phyloP scores from a whole-genome alignment of 805 yeast genomes.

The Teunomyces tritomae region DNA sequence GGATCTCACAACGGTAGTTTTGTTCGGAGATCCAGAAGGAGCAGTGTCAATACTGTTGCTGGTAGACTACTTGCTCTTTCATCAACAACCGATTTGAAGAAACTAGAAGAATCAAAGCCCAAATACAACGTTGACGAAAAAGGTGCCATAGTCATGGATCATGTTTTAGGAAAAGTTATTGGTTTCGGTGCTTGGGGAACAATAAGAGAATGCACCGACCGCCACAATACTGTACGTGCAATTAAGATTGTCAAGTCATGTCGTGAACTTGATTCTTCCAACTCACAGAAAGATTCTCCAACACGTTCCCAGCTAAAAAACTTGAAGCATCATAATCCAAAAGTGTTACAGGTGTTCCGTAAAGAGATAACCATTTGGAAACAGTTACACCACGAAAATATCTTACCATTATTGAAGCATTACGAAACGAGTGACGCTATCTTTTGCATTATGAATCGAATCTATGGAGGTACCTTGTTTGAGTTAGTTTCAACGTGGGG shows the following conservation, averaged over 20 bases:
- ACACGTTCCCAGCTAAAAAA: constrained; percentile 4
- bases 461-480: constrained; percentile 76
- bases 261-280: constrained; percentile 15
- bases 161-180: constrained; percentile 66
- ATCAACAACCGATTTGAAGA: constrained; percentile 34
- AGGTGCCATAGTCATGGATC: constrained; percentile 65
- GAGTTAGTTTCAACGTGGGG: constrained; percentile 75
- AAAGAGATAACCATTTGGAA: constrained; percentile 80
- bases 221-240: constrained; percentile 44
- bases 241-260: constrained; percentile 55
- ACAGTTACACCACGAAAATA: constrained; percentile 57
- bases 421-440: constrained; percentile 60
- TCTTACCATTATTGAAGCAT: constrained; percentile 61
- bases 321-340: constrained; percentile 35
- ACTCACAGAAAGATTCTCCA: constrained; percentile 9
- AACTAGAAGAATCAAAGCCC: constrained; percentile 21
- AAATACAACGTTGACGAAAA: constrained; percentile 53
- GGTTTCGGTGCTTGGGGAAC: constrained; percentile 93
- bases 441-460: constrained; percentile 68
- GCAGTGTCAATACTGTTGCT: constrained; percentile 38
- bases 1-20: constrained; percentile 24
- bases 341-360: constrained; percentile 56
- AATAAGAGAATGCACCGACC: constrained; percentile 61
- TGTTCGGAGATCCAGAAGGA: constrained; percentile 27
- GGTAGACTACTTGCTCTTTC: constrained; percentile 38